A percentile compares a stretch with the other conserved stretches of the same genome.
phyloP scores from a whole-genome alignment of 2,329 filamentous ascomycete species.

The Colletotrichum eleusines region DNA sequence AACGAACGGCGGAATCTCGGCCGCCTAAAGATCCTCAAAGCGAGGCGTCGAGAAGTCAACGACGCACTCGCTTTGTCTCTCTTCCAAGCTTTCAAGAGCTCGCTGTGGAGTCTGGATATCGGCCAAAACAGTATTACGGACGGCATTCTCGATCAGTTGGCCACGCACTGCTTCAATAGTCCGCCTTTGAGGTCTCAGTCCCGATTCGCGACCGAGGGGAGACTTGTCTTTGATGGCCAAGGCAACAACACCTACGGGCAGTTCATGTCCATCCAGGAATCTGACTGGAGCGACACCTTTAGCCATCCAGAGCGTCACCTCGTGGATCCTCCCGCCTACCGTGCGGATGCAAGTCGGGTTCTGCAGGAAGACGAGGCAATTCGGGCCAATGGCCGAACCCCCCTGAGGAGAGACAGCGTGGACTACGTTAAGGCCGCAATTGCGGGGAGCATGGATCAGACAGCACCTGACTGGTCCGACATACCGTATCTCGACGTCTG shows the following conservation, averaged over 20 bases:
- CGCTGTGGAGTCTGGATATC: constrained; percentile 70
- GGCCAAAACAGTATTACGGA: constrained; percentile 66
- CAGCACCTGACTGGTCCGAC: constrained; percentile 27
- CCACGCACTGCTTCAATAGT: constrained; percentile 50
- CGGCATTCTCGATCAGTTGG: constrained; percentile 51
- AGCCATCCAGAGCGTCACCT: constrained; percentile 61
- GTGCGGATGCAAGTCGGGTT: constrained; percentile 45
- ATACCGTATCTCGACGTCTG: constrained; percentile 46
- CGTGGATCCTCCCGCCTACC: constrained; percentile 61
- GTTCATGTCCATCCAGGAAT: constrained; percentile 62
- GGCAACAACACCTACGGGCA: constrained; percentile 54
- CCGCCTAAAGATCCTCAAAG: constrained; percentile 65
- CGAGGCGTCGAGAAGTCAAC: constrained; percentile 60
- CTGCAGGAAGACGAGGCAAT: constrained; percentile 46
- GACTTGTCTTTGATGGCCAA: constrained; percentile 47
- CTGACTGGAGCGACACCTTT: constrained; percentile 57
- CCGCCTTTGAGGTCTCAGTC: constrained; percentile 51
- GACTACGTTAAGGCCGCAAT: constrained; percentile 48
- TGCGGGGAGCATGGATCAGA: constrained; percentile 30
- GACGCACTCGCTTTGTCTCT: constrained; percentile 52
- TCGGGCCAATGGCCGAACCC: constrained; percentile 48
- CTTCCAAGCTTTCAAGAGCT: constrained; percentile 51
- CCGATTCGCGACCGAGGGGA: constrained; percentile 61
- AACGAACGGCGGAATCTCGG: constrained; percentile 54
- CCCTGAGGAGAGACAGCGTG: constrained; percentile 50